A percentile compares a stretch with the other conserved stretches of the same genome.
Conservation (phyloP, 1,139 yeast species). For the Scheffersomyces illinoinensis region DNA sequence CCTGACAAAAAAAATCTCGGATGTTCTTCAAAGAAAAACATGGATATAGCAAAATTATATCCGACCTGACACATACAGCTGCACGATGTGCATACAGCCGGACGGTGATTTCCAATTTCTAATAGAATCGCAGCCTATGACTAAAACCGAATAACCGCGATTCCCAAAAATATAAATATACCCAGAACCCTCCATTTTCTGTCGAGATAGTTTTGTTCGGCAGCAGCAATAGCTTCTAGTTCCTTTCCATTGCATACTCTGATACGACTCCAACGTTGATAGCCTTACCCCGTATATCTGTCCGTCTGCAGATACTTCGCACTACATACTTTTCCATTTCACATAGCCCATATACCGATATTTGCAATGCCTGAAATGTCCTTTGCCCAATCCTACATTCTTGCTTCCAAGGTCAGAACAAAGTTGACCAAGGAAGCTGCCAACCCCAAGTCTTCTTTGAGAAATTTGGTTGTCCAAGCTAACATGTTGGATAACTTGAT, state of each 20-base stretch:
- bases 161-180: not conserved
- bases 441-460: conserved; percentile 58
- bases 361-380: conserved; percentile 25
- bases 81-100: not conserved
- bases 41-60: not conserved
- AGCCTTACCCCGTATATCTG: not conserved
- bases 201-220: not conserved
- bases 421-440: conserved; percentile 70
- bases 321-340: not conserved
- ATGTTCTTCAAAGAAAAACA: not conserved
- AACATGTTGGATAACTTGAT: conserved; percentile 70
- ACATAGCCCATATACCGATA: not conserved
- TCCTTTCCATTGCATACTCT: not conserved
- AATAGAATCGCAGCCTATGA: not conserved
- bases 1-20: not conserved
- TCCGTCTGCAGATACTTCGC: not conserved
- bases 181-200: not conserved
- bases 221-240: not conserved
- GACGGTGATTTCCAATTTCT: not conserved
- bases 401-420: conserved; percentile 69
- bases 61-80: not conserved
- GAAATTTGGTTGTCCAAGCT: conserved; percentile 72
- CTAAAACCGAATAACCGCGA: not conserved
- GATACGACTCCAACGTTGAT: not conserved
- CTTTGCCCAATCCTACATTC: conserved; percentile 58